Evolutionary conservation across 108 stramenopile genomes (phyloP).

Genomic region (Cylindrotheca fusiformis): DNA sequence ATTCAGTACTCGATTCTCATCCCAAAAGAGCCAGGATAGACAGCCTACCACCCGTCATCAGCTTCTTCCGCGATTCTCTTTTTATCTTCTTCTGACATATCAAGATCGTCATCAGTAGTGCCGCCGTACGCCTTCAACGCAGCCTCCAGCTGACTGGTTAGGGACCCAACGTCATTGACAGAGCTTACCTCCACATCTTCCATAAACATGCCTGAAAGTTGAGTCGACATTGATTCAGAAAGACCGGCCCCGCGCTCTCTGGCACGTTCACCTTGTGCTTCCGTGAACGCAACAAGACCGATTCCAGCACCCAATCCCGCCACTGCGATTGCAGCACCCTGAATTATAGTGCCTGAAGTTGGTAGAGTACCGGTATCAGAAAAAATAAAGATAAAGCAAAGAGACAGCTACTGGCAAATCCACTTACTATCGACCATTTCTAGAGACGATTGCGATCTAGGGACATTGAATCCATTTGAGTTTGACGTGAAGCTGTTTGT

Average conservation of each 20-base stretch:
- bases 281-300: conserved; percentile 75
- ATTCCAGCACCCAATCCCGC: conserved; percentile 69
- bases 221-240: conserved; percentile 73
- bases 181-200: conserved; percentile 84
- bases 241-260: conserved; percentile 76
- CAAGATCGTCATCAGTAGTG: conserved; percentile 42
- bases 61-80: conserved; percentile 76
- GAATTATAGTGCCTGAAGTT: conserved; percentile 6
- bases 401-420: neutral
- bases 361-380: too few relatives aligned
- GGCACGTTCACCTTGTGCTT: conserved; percentile 74
- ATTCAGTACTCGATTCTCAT: too few relatives aligned
- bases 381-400: neutral
- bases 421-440: conserved; percentile 24
- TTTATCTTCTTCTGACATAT: conserved; percentile 80
- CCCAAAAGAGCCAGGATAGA: too few relatives aligned
- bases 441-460: conserved; percentile 12
- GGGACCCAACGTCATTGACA: conserved; percentile 67
- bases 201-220: conserved; percentile 68
- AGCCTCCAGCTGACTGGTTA: conserved; percentile 74
- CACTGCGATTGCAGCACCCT: conserved; percentile 67
- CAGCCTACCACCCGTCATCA: conserved; percentile 84
- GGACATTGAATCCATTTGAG: conserved; percentile 1
- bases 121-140: conserved; percentile 68
- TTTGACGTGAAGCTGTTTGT: conserved; percentile 1